Base-by-base conservation (phyloP, 805 yeast species). In the Schwanniomyces pseudopolymorphus region DNA sequence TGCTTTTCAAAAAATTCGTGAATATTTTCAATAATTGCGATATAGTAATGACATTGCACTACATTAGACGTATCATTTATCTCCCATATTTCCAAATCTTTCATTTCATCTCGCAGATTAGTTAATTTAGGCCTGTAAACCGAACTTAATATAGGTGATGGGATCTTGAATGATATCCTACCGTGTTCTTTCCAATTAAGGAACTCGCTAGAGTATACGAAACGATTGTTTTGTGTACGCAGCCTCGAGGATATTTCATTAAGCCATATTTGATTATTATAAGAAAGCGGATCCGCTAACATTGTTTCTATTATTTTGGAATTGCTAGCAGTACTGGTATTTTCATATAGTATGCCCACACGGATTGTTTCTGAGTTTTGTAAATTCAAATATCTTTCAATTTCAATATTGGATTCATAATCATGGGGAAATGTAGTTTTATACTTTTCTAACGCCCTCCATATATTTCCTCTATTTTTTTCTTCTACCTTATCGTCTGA, bases 251-350 rank as follows among this genome's bases (percentile, higher is more conserved):
- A 53, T 4, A 72, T 47, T 22, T 50, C 40, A n/a, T 56, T 40
- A 21, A 63, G 67, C 76, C 76, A 69, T 11, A 27, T n/a, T 19
- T 56, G 47, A 47, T 66, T 69, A 10, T 53, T 54, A 10, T 51
- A 56, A 11, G 77, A 61, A 42, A 72, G 57, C 5, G 78, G 78
- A 46, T 72, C 77, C 1, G 77, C 70, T 33, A 72, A 56, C 9
- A 72, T 49, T 2, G 64, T 47, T 33, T 70, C 74, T 5, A 72
- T 36, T n/a, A 72, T 28, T 42, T 57, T 67, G n/a, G 74, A 63
- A 2, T 53, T 42, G 7, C 36, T 24, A 13, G 53, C 48, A 5
- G 50, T 45, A 5, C 22, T 22, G 7, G 58, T 61, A 44, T 61
- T 60, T 28, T 63, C 67, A 49, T 72, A 71, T 1, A 66, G 43